phyloP scores from a whole-genome alignment of 2,329 filamentous ascomycete species.

The Beauveria asiatica region DNA sequence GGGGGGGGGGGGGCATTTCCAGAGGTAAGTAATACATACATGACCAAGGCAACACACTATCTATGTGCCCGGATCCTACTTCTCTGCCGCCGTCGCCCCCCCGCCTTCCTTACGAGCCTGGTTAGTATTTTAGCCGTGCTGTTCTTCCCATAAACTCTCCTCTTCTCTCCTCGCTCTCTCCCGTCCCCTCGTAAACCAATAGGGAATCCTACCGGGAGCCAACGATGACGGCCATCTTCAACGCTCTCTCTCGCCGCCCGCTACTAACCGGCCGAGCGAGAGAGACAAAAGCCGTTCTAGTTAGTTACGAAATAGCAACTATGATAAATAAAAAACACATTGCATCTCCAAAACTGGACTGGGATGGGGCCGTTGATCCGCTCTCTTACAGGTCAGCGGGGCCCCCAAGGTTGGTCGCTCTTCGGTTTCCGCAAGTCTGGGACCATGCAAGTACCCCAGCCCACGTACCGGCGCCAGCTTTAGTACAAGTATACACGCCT shows the following conservation, averaged over 20 bases:
- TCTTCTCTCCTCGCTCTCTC: too few relatives aligned
- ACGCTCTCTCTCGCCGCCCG: background rate
- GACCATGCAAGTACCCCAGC: background rate
- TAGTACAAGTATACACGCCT: conserved; percentile 7
- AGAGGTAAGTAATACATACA: background rate
- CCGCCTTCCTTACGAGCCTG: background rate
- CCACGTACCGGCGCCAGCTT: background rate
- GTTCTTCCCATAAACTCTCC: background rate
- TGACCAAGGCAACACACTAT: background rate
- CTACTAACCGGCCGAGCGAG: background rate
- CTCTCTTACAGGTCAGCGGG: conserved; percentile 9
- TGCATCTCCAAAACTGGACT: background rate
- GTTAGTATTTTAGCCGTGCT: background rate
- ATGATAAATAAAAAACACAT: background rate
- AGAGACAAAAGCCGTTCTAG: background rate
- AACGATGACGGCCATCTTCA: background rate
- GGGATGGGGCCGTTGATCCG: background rate
- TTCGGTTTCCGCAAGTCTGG: background rate
- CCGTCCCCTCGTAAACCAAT: too few relatives aligned
- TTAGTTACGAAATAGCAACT: background rate
- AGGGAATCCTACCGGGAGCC: too few relatives aligned
- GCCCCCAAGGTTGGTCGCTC: background rate
- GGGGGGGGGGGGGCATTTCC: conserved; percentile 6
- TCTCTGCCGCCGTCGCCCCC: background rate
- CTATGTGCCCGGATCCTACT: background rate